phyloP scores from a whole-genome alignment of 2,329 filamentous ascomycete genomes.

The Septoria linicola region DNA sequence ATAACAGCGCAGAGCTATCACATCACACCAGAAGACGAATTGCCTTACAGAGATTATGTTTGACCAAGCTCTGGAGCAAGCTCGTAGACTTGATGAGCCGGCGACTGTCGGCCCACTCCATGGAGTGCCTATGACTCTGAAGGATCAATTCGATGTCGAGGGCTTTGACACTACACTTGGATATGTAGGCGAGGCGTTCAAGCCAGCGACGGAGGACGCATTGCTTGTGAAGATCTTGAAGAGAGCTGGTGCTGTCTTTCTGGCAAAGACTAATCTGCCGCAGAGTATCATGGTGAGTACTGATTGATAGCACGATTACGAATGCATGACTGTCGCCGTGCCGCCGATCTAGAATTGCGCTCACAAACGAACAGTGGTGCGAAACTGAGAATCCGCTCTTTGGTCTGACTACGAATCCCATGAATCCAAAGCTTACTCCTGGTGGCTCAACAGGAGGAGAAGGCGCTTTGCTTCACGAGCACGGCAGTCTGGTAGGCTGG shows the following conservation, averaged over 20 bases:
- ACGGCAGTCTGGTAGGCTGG: conserved; percentile 48
- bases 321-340: neutral
- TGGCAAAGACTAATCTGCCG: conserved; percentile 55
- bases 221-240: conserved; percentile 52
- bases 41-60: conserved; percentile 61
- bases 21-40: conserved; percentile 46
- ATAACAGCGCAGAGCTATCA: conserved; percentile 17
- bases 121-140: conserved; percentile 48
- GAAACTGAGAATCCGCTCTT: conserved; percentile 56
- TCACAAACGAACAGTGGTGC: conserved; percentile 44
- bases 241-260: conserved; percentile 51
- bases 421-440: conserved; percentile 45
- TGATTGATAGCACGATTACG: no score
- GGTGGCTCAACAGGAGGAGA: conserved; percentile 52
- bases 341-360: no score
- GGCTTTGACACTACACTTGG: conserved; percentile 54
- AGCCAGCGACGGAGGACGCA: conserved; percentile 52
- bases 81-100: conserved; percentile 52
- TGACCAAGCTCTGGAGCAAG: conserved; percentile 52
- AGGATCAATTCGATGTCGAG: conserved; percentile 58
- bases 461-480: conserved; percentile 42
- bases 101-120: conserved; percentile 38
- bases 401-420: conserved; percentile 51
- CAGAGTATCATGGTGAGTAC: conserved; percentile 51
- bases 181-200: conserved; percentile 52